Evolutionary conservation across 1,284 basidiomycete genomes (phyloP).

Genomic region (Ustilago crameri): DNA sequence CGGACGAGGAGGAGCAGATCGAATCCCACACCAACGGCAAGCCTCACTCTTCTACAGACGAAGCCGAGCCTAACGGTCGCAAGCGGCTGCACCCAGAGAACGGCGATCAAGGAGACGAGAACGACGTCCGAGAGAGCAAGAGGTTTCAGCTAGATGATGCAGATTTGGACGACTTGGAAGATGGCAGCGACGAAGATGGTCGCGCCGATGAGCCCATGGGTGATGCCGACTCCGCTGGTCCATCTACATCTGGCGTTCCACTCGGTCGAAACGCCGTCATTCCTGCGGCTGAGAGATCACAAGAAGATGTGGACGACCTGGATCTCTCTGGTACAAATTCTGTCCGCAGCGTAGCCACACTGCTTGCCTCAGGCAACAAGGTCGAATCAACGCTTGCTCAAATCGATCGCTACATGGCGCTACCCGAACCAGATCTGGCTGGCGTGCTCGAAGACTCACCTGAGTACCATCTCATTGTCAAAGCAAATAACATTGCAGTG

Average conservation of each 20-base stretch:
- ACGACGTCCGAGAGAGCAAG: conserved; percentile 27
- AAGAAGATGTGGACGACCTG: conserved; percentile 90
- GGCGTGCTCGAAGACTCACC: conserved; percentile 87
- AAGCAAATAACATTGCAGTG: conserved; percentile 96
- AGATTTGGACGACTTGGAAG: conserved; percentile 59
- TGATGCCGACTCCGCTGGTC: conserved; percentile 16
- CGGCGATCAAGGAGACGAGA: conserved; percentile 70
- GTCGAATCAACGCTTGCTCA: conserved; percentile 82
- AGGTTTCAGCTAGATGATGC: conserved; percentile 47
- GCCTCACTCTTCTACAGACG: conserved; percentile 53
- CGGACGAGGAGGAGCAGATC: conserved; percentile 71
- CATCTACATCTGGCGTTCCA: conserved; percentile 14
- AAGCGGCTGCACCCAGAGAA: conserved; percentile 65
- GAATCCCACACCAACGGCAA: conserved; percentile 54
- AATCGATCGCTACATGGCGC: conserved; percentile 83
- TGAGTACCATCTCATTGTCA: conserved; percentile 95
- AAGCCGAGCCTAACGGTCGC: conserved; percentile 70
- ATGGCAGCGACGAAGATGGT: conserved; percentile 38
- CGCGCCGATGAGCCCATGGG: conserved; percentile 9
- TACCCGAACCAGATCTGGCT: conserved; percentile 79
- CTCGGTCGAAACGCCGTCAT: conserved; percentile 86
- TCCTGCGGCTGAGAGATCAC: conserved; percentile 92
- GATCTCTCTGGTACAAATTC: conserved; percentile 86
- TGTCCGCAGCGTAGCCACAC: conserved; percentile 84
- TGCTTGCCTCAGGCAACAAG: conserved; percentile 81